Evolutionary conservation across 2,329 filamentous ascomycete species (phyloP).

Genomic region (Pyricularia grisea): DNA sequence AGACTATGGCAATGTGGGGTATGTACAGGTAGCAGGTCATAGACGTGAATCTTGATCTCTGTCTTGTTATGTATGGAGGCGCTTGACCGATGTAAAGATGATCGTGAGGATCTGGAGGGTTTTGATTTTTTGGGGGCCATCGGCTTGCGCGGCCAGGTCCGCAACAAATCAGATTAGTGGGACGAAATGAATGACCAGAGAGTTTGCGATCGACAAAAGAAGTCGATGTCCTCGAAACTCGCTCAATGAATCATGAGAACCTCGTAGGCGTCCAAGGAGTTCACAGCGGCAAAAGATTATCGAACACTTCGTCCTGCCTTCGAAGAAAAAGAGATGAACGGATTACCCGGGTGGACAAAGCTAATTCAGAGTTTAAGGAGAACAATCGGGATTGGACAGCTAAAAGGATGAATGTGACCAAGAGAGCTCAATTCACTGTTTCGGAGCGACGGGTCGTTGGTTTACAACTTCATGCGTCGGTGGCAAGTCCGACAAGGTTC

Average conservation of each 20-base stretch:
- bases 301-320: neutral
- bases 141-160: neutral
- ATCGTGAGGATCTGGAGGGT: slow-evolving; percentile 12
- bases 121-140: slow-evolving; percentile 36
- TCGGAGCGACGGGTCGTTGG: neutral
- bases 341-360: neutral
- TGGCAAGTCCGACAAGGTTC: neutral
- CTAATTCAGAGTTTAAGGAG: neutral
- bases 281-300: neutral
- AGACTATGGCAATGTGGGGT: slow-evolving; percentile 5
- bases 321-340: neutral
- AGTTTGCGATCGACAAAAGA: neutral
- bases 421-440: neutral
- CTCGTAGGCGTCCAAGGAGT: neutral
- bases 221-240: neutral
- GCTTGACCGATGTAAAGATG: slow-evolving; percentile 49
- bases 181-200: neutral
- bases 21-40: slow-evolving; percentile 63
- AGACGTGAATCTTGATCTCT: slow-evolving; percentile 67
- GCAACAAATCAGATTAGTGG: neutral
- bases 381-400: neutral
- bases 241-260: neutral
- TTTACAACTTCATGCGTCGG: neutral
- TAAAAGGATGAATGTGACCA: neutral
- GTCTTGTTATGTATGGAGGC: slow-evolving; percentile 57